A percentile compares a stretch with the other conserved stretches of the same genome.
These are phyloP conservation scores for Thielaviopsis musarum DNA, from an alignment of 2,329 filamentous ascomycete genomes.

Conservation along the genomic window DNA sequence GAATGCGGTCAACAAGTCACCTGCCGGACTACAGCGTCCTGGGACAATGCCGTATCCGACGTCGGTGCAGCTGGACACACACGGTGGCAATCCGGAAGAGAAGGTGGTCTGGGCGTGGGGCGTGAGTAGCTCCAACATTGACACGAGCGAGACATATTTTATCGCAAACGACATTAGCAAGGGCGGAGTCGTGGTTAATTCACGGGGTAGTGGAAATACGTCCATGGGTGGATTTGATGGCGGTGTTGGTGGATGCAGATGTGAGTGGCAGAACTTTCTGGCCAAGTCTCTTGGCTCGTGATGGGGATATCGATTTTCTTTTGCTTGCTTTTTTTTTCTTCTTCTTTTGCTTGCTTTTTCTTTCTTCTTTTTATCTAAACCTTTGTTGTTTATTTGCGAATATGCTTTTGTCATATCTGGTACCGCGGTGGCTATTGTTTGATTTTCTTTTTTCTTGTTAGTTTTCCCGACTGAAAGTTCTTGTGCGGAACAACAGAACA, in stretches of 20 bases:
- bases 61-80: constrained; percentile 43
- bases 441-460: not conserved
- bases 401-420: not conserved
- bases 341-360: not conserved
- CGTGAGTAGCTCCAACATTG: constrained; percentile 29
- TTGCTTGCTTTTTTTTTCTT: not conserved
- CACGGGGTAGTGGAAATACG: constrained; percentile 25
- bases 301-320: not conserved
- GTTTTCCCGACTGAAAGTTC: not conserved
- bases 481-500: too few relatives aligned
- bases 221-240: constrained; percentile 45
- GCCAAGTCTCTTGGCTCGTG: not conserved
- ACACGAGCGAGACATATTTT: constrained; percentile 27
- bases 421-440: not conserved
- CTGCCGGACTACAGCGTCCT: constrained; percentile 22
- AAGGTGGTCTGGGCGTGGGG: constrained; percentile 40
- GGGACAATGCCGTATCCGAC: constrained; percentile 49
- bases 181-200: constrained; percentile 37
- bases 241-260: constrained; percentile 44
- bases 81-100: constrained; percentile 35
- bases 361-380: not conserved
- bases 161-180: constrained; percentile 32
- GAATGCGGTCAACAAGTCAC: constrained; percentile 15
- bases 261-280: constrained; percentile 37
- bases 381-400: not conserved